Percentiles rank a stretch among this genome's conserved stretches.
These are phyloP conservation scores for Suillus sp. DNA, from an alignment of 768 basidiomycete genomes.

Conservation along the genomic window DNA sequence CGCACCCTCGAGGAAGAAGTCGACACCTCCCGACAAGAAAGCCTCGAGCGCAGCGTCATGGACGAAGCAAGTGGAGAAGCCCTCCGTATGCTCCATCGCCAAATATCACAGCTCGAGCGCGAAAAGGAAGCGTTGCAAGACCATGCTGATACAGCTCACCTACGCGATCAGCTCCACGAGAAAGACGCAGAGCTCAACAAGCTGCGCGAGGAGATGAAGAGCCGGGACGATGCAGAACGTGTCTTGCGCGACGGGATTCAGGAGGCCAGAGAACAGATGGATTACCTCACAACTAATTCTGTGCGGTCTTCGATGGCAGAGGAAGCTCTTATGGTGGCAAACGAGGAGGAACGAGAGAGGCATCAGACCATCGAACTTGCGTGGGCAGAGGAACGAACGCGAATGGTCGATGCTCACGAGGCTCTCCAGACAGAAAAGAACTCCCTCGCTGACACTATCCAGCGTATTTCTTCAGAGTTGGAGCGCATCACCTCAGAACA, in stretches of 20 bases:
- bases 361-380: slow-evolving; percentile 43
- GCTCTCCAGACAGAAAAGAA: slow-evolving; percentile 47
- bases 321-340: slow-evolving; percentile 31
- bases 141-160: background rate
- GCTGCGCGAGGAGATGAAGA: slow-evolving; percentile 48
- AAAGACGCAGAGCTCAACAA: slow-evolving; percentile 22
- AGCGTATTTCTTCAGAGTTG: slow-evolving; percentile 21
- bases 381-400: slow-evolving; percentile 56
- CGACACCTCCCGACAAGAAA: slow-evolving; percentile 80
- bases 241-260: slow-evolving; percentile 55
- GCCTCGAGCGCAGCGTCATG: slow-evolving; percentile 80
- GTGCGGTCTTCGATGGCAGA: slow-evolving; percentile 18
- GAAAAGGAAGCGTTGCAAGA: slow-evolving; percentile 54
- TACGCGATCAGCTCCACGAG: slow-evolving; percentile 36
- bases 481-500: slow-evolving; percentile 52
- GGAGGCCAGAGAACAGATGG: slow-evolving; percentile 62
- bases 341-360: slow-evolving; percentile 41
- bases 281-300: slow-evolving; percentile 40
- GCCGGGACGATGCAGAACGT: slow-evolving; percentile 53
- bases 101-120: slow-evolving; percentile 74
- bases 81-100: slow-evolving; percentile 75
- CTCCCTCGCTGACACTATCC: slow-evolving; percentile 42
- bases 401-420: slow-evolving; percentile 44
- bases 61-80: slow-evolving; percentile 80
- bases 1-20: slow-evolving; percentile 82